Evolutionary conservation across 768 basidiomycete genomes (phyloP).

Genomic region (Pleurotus eryngii): DNA sequence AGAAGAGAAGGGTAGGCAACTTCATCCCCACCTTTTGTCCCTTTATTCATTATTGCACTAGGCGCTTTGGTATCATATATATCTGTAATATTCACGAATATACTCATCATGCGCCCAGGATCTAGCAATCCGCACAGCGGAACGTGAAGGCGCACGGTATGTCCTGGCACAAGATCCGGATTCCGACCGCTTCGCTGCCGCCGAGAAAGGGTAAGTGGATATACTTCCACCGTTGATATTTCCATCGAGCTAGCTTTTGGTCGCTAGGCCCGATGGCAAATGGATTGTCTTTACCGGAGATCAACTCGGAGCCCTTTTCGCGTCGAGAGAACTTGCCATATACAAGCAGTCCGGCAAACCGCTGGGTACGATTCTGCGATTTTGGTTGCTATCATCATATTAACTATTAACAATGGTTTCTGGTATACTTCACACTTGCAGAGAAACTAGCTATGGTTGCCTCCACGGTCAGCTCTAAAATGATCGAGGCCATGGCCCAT

Average conservation of each 20-base stretch:
- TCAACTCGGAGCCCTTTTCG: slow-evolving; percentile 64
- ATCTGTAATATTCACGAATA: not conserved
- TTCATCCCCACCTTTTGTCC: slow-evolving; percentile 14
- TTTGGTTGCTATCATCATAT: no score
- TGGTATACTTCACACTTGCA: slow-evolving; percentile 11
- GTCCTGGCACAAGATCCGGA: slow-evolving; percentile 91
- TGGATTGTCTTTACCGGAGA: slow-evolving; percentile 84
- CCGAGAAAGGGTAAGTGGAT: slow-evolving; percentile 53
- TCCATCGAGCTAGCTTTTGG: slow-evolving; percentile 10
- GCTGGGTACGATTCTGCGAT: not conserved
- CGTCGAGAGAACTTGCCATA: slow-evolving; percentile 36
- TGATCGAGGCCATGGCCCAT: slow-evolving; percentile 76
- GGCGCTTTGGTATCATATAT: slow-evolving; percentile 42
- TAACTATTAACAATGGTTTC: no score
- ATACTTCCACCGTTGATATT: not conserved
- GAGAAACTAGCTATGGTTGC: slow-evolving; percentile 81
- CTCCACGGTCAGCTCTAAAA: slow-evolving; percentile 88
- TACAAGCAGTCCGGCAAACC: slow-evolving; percentile 41
- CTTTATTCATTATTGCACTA: slow-evolving; percentile 19
- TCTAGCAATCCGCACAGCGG: slow-evolving; percentile 64
- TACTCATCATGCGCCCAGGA: slow-evolving; percentile 42
- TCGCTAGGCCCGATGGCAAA: slow-evolving; percentile 39
- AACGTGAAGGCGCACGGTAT: slow-evolving; percentile 47
- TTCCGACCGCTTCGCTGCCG: slow-evolving; percentile 78
- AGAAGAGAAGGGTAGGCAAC: slow-evolving; percentile 72